phyloP scores from a whole-genome alignment of 345 rosid species.

The Fremontodendron californicum region DNA sequence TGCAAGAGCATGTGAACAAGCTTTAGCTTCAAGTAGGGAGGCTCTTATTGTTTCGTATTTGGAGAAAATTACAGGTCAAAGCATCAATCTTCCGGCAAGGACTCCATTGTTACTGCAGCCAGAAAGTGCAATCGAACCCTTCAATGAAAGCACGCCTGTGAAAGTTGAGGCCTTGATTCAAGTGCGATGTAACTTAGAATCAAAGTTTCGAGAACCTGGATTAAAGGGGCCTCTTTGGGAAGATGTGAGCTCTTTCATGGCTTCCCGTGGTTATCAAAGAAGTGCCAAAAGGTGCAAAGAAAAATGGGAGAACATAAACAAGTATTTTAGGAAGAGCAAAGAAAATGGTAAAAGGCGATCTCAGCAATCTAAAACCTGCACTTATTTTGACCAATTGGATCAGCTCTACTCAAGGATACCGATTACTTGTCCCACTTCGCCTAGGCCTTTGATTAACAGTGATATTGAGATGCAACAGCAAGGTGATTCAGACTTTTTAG shows the following conservation, averaged over 20 bases:
- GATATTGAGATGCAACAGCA: constrained; percentile 12
- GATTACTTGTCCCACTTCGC: constrained; percentile 1
- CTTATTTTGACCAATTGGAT: constrained; percentile 38
- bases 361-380: constrained; percentile 29
- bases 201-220: constrained; percentile 36
- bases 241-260: constrained; percentile 36
- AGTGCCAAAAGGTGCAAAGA: constrained; percentile 47
- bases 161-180: constrained; percentile 28
- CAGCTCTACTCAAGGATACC: constrained; percentile 30
- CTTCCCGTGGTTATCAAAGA: constrained; percentile 37
- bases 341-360: constrained; percentile 27
- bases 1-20: constrained; percentile 27
- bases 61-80: constrained; percentile 45
- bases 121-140: constrained; percentile 16
- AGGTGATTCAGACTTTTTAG: constrained; percentile 23
- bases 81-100: constrained; percentile 27
- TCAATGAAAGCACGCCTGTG: constrained; percentile 1
- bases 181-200: constrained; percentile 27
- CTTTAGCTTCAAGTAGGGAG: constrained; percentile 37
- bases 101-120: constrained; percentile 11
- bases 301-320: constrained; percentile 50
- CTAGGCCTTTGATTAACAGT: not conserved
- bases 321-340: constrained; percentile 37
- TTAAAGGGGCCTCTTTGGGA: constrained; percentile 42
- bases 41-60: constrained; percentile 29